Percentiles rank a stretch among this genome's conserved stretches.
Evolutionary conservation across 2,329 filamentous ascomycete genomes (phyloP).

Genomic region (Scleromitrula shiraiana): DNA sequence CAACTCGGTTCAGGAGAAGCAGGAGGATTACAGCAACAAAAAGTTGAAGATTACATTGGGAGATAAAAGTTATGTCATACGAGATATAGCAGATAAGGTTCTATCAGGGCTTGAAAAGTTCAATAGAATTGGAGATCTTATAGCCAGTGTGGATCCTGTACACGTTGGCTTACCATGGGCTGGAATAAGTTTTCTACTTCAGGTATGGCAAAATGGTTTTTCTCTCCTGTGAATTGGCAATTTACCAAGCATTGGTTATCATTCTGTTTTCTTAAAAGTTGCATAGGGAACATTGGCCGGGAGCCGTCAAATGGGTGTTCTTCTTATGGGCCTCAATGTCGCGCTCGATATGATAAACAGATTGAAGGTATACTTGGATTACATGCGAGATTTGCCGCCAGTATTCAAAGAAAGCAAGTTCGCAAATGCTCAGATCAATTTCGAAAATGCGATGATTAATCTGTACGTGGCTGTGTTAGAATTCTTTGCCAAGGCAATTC

Average conservation of each 20-base stretch:
- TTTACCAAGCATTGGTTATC: too few relatives aligned
- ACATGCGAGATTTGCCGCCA: neutral
- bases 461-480: neutral
- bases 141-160: neutral
- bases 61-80: neutral
- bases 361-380: neutral
- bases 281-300: neutral
- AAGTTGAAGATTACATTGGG: neutral
- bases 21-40: neutral
- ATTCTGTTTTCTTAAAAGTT: neutral
- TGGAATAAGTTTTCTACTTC: neutral
- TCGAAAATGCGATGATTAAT: neutral
- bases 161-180: neutral
- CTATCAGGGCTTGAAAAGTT: neutral
- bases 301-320: neutral
- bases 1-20: neutral
- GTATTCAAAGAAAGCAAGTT: neutral
- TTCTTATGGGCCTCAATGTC: neutral
- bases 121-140: neutral
- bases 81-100: neutral
- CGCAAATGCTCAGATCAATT: neutral
- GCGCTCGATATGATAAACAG: neutral
- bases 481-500: neutral
- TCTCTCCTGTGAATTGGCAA: too few relatives aligned
- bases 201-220: neutral